Conservation (phyloP, 129 eudicot species). For the Daucus carota region DH1_v3.0 NC_030387.2:31537001-31537500, state of each 20-base stretch:
- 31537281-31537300: neutral
- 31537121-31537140: neutral
- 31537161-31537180: neutral
- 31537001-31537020: too few relatives aligned
- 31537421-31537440: neutral
- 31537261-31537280: neutral
- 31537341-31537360: constrained; percentile 1
- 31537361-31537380: neutral
- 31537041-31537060: too few relatives aligned
- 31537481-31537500: neutral
- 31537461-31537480: constrained; percentile 4
- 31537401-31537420: neutral
- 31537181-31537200: neutral
- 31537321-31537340: neutral
- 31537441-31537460: constrained; percentile 9
- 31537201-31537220: neutral
- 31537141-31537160: neutral
- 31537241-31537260: neutral
- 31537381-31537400: constrained; percentile 6
- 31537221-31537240: neutral
- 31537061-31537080: too few relatives aligned
- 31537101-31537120: neutral
- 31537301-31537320: neutral
- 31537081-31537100: neutral
- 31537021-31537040: neutral